Evolutionary conservation across 83 land plant species (phyloP).

Genomic region (Larix sibirica): DNA sequence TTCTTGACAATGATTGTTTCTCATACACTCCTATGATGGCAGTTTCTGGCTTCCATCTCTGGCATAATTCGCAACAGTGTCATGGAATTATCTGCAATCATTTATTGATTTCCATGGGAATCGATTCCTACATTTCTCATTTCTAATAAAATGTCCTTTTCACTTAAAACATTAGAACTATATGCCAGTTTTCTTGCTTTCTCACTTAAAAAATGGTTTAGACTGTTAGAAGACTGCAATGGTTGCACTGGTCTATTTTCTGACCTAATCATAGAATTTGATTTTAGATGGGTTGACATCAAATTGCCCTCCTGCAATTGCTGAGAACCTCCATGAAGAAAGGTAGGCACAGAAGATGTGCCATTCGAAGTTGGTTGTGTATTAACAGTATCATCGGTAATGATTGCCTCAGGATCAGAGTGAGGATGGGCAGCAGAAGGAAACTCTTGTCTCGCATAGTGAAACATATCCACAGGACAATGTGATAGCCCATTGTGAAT

Average conservation of each 20-base stretch:
- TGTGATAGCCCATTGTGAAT: not conserved
- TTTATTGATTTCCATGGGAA: constrained; percentile 3
- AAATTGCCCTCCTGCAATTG: not conserved
- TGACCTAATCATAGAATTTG: not conserved
- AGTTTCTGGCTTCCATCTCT: not conserved
- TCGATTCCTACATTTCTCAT: not conserved
- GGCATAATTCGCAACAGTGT: not conserved
- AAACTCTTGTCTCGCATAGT: not conserved
- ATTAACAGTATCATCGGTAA: not conserved
- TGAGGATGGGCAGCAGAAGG: not conserved
- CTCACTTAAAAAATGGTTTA: not conserved
- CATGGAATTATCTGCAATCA: not conserved
- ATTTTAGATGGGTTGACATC: not conserved
- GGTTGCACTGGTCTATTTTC: not conserved
- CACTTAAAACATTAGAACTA: not conserved
- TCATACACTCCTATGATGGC: not conserved
- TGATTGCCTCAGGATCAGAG: not conserved
- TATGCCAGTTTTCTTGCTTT: not conserved
- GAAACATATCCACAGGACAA: not conserved
- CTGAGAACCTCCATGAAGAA: not conserved
- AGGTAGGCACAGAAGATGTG: not conserved
- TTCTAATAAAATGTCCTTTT: not conserved
- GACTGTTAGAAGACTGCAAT: constrained; percentile 4
- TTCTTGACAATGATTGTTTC: not conserved
- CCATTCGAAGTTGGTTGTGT: not conserved